phyloP scores from a whole-genome alignment of 2,329 filamentous ascomycete genomes.

The Ceratocystis papillata region DNA sequence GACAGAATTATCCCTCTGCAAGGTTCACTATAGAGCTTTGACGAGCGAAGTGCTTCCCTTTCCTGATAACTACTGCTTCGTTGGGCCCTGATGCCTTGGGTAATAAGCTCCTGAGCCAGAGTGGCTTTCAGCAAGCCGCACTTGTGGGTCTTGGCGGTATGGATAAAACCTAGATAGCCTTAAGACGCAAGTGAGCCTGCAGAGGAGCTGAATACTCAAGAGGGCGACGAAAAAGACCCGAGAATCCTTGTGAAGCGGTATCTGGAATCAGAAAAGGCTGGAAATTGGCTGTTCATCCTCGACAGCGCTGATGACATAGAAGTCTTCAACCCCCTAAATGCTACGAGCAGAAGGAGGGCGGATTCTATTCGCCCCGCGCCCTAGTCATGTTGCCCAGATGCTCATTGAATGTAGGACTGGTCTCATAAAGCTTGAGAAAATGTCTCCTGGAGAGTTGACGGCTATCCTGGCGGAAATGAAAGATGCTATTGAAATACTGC shows the following conservation, averaged over 20 bases:
- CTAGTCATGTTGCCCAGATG: neutral
- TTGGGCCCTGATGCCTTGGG: neutral
- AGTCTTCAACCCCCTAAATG: neutral
- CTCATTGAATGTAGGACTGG: neutral
- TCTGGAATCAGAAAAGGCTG: conserved; percentile 25
- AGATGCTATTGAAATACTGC: neutral
- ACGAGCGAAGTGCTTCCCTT: neutral
- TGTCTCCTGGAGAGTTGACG: neutral
- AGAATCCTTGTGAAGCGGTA: conserved; percentile 23
- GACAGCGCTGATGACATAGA: conserved; percentile 27
- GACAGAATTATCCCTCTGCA: too few relatives aligned
- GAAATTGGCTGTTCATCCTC: conserved; percentile 27
- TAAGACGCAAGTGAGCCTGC: neutral
- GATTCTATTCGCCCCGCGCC: conserved; percentile 16
- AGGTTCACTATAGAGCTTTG: too few relatives aligned
- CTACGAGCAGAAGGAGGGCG: neutral
- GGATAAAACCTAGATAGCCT: neutral
- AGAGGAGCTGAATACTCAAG: neutral
- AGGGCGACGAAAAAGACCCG: neutral
- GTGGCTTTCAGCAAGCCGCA: neutral
- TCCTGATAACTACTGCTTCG: neutral
- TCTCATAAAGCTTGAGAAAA: neutral
- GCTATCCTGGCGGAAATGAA: neutral
- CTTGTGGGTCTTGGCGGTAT: neutral
- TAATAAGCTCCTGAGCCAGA: neutral